phyloP scores from a whole-genome alignment of 164 flowering plant genomes.

The Berberis vulgaris region DNA sequence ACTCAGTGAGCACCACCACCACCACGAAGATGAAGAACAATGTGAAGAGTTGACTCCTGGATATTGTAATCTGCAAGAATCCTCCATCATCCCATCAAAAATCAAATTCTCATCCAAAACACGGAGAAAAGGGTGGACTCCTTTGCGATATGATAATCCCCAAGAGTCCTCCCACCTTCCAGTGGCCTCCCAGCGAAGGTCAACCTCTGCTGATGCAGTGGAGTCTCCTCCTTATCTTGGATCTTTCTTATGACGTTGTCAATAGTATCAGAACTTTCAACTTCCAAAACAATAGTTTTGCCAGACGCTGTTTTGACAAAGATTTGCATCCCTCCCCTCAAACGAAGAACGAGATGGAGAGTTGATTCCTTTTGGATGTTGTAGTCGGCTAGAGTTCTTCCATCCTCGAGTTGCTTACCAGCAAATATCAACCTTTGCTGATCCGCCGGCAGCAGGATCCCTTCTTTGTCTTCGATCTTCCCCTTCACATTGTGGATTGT shows the following conservation, averaged over 20 bases:
- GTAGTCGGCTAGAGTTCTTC: too few relatives aligned
- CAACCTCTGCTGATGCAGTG: slow-evolving; percentile 4
- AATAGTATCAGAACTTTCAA: slow-evolving; percentile 1
- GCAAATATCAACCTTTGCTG: not conserved
- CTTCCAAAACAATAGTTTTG: slow-evolving; percentile 1
- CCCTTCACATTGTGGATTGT: slow-evolving; percentile 16
- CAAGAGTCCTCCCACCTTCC: not conserved
- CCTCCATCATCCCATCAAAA: too few relatives aligned
- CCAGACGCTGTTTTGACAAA: slow-evolving; percentile 10
- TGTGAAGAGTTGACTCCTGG: too few relatives aligned
- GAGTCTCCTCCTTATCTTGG: not conserved
- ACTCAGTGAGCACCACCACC: too few relatives aligned
- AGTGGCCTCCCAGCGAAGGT: slow-evolving; percentile 1
- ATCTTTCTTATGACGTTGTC: not conserved
- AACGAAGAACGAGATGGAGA: not conserved
- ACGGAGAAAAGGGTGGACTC: too few relatives aligned
- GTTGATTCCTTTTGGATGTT: slow-evolving; percentile 1
- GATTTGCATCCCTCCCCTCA: slow-evolving; percentile 3
- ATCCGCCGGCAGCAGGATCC: not conserved
- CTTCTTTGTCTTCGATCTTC: slow-evolving; percentile 8
- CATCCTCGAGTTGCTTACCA: too few relatives aligned
- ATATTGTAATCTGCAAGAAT: too few relatives aligned
- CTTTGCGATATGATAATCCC: too few relatives aligned
- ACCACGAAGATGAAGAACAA: too few relatives aligned
- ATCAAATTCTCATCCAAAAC: too few relatives aligned